These are phyloP conservation scores for Sarocladium kiliense DNA, from an alignment of 2,329 filamentous ascomycete genomes.

Conservation along the genomic window DNA sequence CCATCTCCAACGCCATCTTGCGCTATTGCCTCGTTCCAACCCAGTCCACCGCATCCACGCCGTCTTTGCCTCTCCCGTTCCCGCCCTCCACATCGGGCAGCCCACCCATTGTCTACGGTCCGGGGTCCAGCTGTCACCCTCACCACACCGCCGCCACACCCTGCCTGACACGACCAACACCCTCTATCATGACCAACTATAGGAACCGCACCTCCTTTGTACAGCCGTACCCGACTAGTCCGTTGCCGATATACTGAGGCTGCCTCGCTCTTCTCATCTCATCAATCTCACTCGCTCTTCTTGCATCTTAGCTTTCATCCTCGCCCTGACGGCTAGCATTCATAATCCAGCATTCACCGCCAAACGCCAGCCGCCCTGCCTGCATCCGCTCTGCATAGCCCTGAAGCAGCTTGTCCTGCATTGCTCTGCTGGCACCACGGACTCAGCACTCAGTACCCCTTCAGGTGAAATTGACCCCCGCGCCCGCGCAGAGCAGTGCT, in stretches of 20 bases:
- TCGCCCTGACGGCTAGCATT: neutral
- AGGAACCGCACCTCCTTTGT: neutral
- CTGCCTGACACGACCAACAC: slow-evolving; percentile 1
- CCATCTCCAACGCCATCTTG: neutral
- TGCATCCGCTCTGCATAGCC: slow-evolving; percentile 9
- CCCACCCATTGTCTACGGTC: slow-evolving; percentile 1
- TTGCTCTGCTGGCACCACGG: slow-evolving; percentile 24
- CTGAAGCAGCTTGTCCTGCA: slow-evolving; percentile 18
- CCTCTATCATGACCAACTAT: slow-evolving; percentile 7
- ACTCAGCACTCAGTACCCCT: neutral
- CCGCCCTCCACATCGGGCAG: slow-evolving; percentile 9
- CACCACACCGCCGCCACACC: slow-evolving; percentile 7
- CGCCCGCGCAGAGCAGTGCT: neutral
- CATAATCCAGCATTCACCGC: neutral
- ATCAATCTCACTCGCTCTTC: neutral
- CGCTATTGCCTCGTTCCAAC: neutral
- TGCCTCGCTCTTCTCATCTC: slow-evolving; percentile 3
- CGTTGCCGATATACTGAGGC: slow-evolving; percentile 2
- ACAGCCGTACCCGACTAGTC: slow-evolving; percentile 6
- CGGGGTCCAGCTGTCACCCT: slow-evolving; percentile 7
- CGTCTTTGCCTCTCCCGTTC: neutral
- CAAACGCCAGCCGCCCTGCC: neutral
- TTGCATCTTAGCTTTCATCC: neutral
- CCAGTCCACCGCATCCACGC: neutral
- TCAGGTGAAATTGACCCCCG: slow-evolving; percentile 10